phyloP scores from a whole-genome alignment of 2,329 filamentous ascomycete species.

The Fusarium anthophilum region DNA sequence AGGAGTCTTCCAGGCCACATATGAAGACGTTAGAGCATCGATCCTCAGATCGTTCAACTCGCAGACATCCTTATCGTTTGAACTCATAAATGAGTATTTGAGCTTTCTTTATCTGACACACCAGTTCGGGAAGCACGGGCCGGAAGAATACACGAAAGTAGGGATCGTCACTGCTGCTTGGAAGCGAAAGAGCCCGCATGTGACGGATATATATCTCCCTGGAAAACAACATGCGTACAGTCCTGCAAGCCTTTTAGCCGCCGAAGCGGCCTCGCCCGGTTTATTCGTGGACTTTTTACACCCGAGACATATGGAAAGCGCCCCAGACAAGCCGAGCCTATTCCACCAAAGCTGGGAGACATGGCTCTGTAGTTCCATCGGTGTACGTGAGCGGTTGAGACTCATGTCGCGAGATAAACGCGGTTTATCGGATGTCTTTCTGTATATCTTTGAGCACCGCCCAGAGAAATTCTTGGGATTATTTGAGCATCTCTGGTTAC shows the following conservation, averaged over 20 bases:
- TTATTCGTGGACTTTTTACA: neutral
- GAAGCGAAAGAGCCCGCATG: fast-evolving
- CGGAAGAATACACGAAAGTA: neutral
- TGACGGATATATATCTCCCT: neutral
- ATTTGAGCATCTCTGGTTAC: constrained; percentile 15
- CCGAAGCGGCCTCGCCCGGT: fast-evolving
- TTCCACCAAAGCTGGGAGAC: neutral
- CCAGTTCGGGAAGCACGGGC: fast-evolving
- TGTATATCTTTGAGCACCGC: neutral
- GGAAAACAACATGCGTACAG: fast-evolving
- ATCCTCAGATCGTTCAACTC: neutral
- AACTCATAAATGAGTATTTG: fast-evolving
- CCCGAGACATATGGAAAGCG: fast-evolving
- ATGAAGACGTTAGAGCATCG: neutral
- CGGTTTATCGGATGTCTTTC: neutral
- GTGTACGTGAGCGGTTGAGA: neutral
- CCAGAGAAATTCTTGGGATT: constrained; percentile 16
- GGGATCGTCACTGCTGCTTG: fast-evolving
- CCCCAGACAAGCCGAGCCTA: neutral
- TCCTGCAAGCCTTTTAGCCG: neutral
- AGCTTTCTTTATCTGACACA: neutral
- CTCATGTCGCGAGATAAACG: neutral
- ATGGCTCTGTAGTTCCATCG: neutral
- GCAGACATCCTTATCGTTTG: fast-evolving
- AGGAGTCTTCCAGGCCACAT: neutral